Base-by-base conservation (phyloP, 768 basidiomycete species). In the Lentinula aciculospora region DNA sequence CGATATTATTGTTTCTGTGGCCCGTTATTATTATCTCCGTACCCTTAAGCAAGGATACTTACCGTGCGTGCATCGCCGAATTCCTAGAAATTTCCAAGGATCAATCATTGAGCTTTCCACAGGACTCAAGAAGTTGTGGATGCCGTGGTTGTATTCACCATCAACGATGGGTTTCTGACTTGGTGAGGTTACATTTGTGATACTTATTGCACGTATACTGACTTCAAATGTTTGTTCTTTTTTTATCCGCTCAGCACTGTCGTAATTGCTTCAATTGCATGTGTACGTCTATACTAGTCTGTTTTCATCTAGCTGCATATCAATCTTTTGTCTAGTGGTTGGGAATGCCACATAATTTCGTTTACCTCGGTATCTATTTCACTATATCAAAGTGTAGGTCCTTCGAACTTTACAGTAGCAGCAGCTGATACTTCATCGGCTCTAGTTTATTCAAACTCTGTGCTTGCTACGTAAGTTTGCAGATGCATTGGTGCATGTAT, bases 81-180 rank as follows among this genome's bases (percentile, higher is more conserved):
- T 15, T 49, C 19, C 28, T 27, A 21, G 29, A 4, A 31, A n/a
- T 25, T 19, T 39, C 17, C 25, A 21, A 15, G 4, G 12, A 12
- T 17, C 17, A 8, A 19, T 32, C 23, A 28, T 27, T 13, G 32
- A 12, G 12, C 9, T 21, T 32, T 8, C 27, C 34, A 4, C 45
- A 61, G 60, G 32, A 58, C 27, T 19, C 60, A 61, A 44, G 60
- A 61, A 53, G 57, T 55, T 4, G 60, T 61, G 1, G 60, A 61
- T 21, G 40, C 53, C 3, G 60, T 61, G 5, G 45, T 61, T 4
- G 42, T 61, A 3, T 61, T 61, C 32, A 61, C 60, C 12, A 56
- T 61, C 40, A 61, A 61, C 29, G 60, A 61, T 36, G 60, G 60
- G 13, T 23, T 53, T 25, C 17, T 39, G 27, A 53, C 51, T 39